Evolutionary conservation across 768 basidiomycete genomes (phyloP).

Genomic region (Hebeloma cylindrosporum): DNA sequence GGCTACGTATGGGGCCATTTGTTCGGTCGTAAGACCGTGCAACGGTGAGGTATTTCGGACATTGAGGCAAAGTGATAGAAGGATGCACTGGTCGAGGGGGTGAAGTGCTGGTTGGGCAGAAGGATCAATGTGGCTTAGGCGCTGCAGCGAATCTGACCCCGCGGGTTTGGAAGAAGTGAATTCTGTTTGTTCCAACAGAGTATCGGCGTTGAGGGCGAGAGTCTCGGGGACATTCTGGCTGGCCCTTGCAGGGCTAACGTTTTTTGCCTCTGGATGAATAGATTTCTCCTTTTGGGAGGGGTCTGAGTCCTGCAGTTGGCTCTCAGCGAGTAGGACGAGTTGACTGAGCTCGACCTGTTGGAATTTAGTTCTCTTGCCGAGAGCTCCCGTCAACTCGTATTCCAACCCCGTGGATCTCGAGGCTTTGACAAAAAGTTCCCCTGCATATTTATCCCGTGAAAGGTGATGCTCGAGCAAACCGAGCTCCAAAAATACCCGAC

Average conservation of each 20-base stretch:
- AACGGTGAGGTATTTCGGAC: slow-evolving; percentile 85
- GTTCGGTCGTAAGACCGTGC: slow-evolving; percentile 88
- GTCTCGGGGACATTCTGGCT: slow-evolving; percentile 64
- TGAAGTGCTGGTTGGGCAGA: slow-evolving; percentile 83
- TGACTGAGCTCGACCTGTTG: slow-evolving; percentile 85
- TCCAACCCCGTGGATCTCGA: slow-evolving; percentile 75
- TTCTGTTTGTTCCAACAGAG: slow-evolving; percentile 89
- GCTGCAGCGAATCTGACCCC: slow-evolving; percentile 39
- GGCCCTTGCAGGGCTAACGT: slow-evolving; percentile 12
- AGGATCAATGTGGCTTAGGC: slow-evolving; percentile 75
- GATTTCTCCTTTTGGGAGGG: slow-evolving; percentile 11
- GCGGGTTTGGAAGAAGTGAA: slow-evolving; percentile 75
- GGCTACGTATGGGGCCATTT: slow-evolving; percentile 89
- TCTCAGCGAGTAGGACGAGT: slow-evolving; percentile 91
- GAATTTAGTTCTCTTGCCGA: slow-evolving; percentile 93
- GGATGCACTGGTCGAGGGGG: slow-evolving; percentile 91
- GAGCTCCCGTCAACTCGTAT: slow-evolving; percentile 89
- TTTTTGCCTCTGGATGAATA: slow-evolving; percentile 7
- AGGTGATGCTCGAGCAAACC: slow-evolving; percentile 81
- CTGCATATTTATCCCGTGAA: slow-evolving; percentile 73
- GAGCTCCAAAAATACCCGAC: slow-evolving; percentile 69
- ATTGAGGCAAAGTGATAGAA: slow-evolving; percentile 88
- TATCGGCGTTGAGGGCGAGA: slow-evolving; percentile 90
- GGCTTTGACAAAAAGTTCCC: slow-evolving; percentile 74
- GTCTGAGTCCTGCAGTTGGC: slow-evolving; percentile 44